Conservation (phyloP, 2,329 filamentous ascomycete species). For the Diplodia scrobiculata region DNA sequence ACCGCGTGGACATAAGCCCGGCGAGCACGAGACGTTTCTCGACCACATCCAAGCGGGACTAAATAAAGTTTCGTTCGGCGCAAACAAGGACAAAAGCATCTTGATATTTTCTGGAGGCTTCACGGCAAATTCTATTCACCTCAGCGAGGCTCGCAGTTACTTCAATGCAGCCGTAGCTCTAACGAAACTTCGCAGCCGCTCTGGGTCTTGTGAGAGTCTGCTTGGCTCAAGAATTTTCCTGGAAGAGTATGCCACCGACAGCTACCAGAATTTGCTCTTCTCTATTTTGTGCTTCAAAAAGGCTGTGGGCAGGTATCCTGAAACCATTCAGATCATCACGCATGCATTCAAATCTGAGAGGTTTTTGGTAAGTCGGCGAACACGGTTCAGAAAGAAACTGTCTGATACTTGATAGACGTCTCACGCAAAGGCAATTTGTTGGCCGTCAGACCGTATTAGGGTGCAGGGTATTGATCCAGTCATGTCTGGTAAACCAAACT, state of each 20-base stretch:
- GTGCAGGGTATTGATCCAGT: conserved; percentile 52
- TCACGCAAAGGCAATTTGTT: conserved; percentile 44
- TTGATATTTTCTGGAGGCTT: conserved; percentile 73
- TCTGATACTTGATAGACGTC: neutral
- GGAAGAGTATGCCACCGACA: conserved; percentile 78
- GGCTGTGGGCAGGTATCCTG: conserved; percentile 46
- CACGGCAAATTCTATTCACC: conserved; percentile 39
- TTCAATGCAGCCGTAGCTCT: conserved; percentile 39
- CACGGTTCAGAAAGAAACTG: neutral
- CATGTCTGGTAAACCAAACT: conserved; percentile 38
- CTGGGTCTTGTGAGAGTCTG: conserved; percentile 32
- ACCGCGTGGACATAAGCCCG: conserved; percentile 49
- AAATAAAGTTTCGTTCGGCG: conserved; percentile 51
- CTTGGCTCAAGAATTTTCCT: conserved; percentile 54
- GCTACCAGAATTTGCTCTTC: conserved; percentile 81
- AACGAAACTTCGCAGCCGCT: conserved; percentile 33
- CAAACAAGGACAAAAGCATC: conserved; percentile 49
- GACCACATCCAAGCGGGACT: conserved; percentile 70
- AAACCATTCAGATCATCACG: conserved; percentile 49
- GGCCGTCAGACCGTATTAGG: conserved; percentile 46
- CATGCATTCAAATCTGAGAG: conserved; percentile 53
- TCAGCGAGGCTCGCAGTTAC: conserved; percentile 45
- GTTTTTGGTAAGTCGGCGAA: conserved; percentile 35
- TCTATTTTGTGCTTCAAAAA: conserved; percentile 62
- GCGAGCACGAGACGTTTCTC: conserved; percentile 79